These are phyloP conservation scores for Neonectria magnoliae DNA, from an alignment of 2,329 filamentous ascomycete species.

Conservation along the genomic window DNA sequence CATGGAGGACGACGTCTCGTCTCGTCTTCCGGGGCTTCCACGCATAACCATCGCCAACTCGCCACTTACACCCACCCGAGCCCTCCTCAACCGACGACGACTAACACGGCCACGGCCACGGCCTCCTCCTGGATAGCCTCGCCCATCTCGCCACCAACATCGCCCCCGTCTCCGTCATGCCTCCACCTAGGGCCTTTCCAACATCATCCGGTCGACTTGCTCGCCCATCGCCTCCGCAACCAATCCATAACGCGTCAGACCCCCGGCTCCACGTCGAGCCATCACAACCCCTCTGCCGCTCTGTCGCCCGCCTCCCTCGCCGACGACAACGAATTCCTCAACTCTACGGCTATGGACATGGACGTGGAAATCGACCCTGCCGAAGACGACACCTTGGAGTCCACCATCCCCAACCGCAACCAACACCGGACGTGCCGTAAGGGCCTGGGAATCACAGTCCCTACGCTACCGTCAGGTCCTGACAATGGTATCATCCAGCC, in stretches of 20 bases:
- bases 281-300: conserved; percentile 7
- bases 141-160: conserved; percentile 34
- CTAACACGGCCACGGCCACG: background rate
- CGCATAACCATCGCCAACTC: conserved; percentile 9
- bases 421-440: background rate
- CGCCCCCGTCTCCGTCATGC: conserved; percentile 21
- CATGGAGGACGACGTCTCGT: conserved; percentile 26
- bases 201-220: conserved; percentile 34
- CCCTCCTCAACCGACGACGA: background rate
- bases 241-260: conserved; percentile 33
- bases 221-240: conserved; percentile 35
- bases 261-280: background rate
- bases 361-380: conserved; percentile 33
- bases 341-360: conserved; percentile 14
- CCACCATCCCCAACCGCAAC: background rate
- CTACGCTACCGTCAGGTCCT: background rate
- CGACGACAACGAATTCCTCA: conserved; percentile 27
- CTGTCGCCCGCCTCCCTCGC: conserved; percentile 33
- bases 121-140: background rate
- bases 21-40: conserved; percentile 28
- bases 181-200: conserved; percentile 11
- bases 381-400: background rate
- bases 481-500: background rate
- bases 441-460: background rate
- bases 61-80: background rate